A percentile compares a stretch with the other conserved stretches of the same genome.
These are phyloP conservation scores for Penicillium mononematosum DNA, from an alignment of 495 filamentous ascomycete genomes.

Conservation along the genomic window DNA sequence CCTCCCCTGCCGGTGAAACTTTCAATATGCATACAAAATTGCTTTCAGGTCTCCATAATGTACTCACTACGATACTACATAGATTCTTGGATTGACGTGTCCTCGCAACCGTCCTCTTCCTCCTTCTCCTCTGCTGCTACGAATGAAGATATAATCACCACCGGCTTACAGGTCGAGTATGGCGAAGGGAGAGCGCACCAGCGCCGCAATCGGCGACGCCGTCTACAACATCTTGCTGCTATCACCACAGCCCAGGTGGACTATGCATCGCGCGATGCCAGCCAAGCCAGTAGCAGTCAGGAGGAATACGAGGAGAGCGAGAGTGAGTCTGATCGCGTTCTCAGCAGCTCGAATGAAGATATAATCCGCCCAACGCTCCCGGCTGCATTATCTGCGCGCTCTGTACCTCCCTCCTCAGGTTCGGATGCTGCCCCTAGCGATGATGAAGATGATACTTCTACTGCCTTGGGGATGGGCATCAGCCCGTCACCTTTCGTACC, in stretches of 20 bases:
- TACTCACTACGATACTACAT: constrained; percentile 56
- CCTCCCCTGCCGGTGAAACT: constrained; percentile 18
- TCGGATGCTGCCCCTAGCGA: constrained; percentile 53
- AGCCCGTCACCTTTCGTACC: constrained; percentile 69
- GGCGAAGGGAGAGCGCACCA: constrained; percentile 35
- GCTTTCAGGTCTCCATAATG: constrained; percentile 37
- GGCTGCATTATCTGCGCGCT: constrained; percentile 23
- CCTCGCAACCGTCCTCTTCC: constrained; percentile 90
- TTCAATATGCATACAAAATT: constrained; percentile 26
- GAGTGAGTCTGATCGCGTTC: constrained; percentile 76
- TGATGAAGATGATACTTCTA: constrained; percentile 76
- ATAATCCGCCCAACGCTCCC: constrained; percentile 41
- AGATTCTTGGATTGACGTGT: constrained; percentile 97
- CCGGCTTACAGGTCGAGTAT: constrained; percentile 72
- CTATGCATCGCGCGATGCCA: constrained; percentile 42
- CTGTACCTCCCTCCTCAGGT: constrained; percentile 32
- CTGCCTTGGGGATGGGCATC: constrained; percentile 67
- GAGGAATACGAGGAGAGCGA: constrained; percentile 88
- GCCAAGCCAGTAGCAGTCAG: constrained; percentile 66
- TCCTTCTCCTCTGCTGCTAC: constrained; percentile 74
- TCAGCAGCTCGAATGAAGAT: constrained; percentile 84
- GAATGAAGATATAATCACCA: constrained; percentile 84
- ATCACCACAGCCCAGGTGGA: constrained; percentile 50
- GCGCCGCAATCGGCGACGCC: constrained; percentile 54
- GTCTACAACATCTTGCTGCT: constrained; percentile 48